Percentiles rank a stretch among this genome's conserved stretches.
Evolutionary conservation across 371 early-diverging fungal species (phyloP).

Genomic region (Mucor ambiguus): DNA sequence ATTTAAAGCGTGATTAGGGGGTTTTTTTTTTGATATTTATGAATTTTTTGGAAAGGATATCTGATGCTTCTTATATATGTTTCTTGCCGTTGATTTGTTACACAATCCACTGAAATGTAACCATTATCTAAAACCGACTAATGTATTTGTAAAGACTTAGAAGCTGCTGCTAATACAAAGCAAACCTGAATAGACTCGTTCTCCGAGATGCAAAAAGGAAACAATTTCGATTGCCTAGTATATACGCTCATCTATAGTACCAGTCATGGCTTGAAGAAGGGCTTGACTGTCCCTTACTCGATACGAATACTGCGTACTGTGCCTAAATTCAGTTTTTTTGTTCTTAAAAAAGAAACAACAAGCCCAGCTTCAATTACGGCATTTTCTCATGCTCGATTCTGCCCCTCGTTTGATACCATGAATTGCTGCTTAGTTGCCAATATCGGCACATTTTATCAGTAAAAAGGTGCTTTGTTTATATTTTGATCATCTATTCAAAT

Average conservation of each 20-base stretch:
- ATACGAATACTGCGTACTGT: not conserved
- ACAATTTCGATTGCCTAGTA: not conserved
- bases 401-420: not conserved
- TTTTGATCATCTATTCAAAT: not conserved
- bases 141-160: constrained; percentile 1
- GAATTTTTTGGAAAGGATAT: not conserved
- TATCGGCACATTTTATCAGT: not conserved
- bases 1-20: constrained; percentile 8
- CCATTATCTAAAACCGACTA: not conserved
- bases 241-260: not conserved
- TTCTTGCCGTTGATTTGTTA: constrained; percentile 4
- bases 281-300: not conserved
- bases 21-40: not conserved
- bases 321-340: not conserved
- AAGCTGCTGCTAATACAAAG: not conserved
- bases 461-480: not conserved
- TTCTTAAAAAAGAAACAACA: not conserved
- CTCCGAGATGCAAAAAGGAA: not conserved
- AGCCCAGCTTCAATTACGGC: constrained; percentile 9
- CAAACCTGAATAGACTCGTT: constrained; percentile 1
- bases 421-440: not conserved
- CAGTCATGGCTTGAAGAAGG: not conserved
- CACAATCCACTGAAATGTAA: not conserved
- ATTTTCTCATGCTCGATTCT: constrained; percentile 2
- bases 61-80: constrained; percentile 3